phyloP scores from a whole-genome alignment of 2,329 filamentous ascomycete species.

The Calcarisporium arbuscula region DNA sequence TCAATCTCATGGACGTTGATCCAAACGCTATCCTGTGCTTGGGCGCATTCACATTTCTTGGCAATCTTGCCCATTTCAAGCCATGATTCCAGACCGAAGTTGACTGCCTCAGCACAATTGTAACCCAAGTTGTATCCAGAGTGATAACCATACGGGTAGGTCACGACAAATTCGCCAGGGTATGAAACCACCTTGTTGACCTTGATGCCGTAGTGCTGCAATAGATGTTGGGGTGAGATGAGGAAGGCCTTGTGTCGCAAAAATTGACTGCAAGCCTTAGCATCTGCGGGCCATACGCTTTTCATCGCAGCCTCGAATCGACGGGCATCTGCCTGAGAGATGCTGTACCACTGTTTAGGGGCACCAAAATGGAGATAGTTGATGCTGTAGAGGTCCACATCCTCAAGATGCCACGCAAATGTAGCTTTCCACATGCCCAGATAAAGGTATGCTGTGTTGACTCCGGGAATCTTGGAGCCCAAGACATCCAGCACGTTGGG shows the following conservation, averaged over 20 bases:
- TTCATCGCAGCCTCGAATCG: conserved; percentile 95
- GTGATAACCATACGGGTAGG: conserved; percentile 96
- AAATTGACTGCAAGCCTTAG: conserved; percentile 94
- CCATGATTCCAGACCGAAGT: conserved; percentile 95
- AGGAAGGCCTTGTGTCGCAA: conserved; percentile 96
- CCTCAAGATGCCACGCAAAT: conserved; percentile 97
- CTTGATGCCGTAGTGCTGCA: conserved; percentile 85
- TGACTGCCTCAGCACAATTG: conserved; percentile 97
- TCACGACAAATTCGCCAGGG: conserved; percentile 96
- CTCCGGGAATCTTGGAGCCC: conserved; percentile 91
- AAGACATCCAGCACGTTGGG: conserved; percentile 90
- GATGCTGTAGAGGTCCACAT: conserved; percentile 98
- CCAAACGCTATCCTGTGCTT: conserved; percentile 96
- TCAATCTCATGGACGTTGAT: conserved; percentile 95
- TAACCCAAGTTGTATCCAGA: conserved; percentile 97
- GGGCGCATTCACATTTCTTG: conserved; percentile 92
- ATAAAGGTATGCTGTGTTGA: conserved; percentile 97
- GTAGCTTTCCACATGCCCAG: conserved; percentile 99
- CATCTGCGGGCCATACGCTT: conserved; percentile 87
- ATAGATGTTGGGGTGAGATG: conserved; percentile 83
- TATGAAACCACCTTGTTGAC: conserved; percentile 95
- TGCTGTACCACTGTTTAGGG: conserved; percentile 99
- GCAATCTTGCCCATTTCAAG: conserved; percentile 90
- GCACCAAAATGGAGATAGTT: conserved; percentile 99
- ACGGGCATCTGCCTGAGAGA: conserved; percentile 88